These are phyloP conservation scores for Penicillium odoratum DNA, from an alignment of 495 filamentous ascomycete genomes.

Conservation along the genomic window DNA sequence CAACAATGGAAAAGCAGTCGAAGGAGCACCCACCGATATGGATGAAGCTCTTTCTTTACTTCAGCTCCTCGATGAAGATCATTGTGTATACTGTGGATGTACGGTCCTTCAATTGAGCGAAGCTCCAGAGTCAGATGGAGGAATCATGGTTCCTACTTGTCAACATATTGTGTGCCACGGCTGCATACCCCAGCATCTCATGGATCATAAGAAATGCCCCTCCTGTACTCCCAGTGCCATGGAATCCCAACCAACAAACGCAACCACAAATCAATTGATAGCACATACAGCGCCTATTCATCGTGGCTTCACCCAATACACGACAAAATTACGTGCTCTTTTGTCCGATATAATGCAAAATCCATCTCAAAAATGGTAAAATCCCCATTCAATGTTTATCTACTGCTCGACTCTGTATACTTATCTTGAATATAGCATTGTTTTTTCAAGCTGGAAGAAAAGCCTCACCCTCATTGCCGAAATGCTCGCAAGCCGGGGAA, in stretches of 20 bases:
- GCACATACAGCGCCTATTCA: not conserved
- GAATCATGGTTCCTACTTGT: not conserved
- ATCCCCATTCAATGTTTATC: not conserved
- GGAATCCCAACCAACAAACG: not conserved
- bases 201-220: not conserved
- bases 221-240: not conserved
- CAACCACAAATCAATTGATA: not conserved
- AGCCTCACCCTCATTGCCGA: not conserved
- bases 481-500: not conserved
- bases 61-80: not conserved
- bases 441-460: slow-evolving; percentile 9
- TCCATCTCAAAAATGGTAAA: slow-evolving; percentile 3
- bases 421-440: not conserved
- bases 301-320: not conserved
- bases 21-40: not conserved
- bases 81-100: not conserved
- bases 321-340: slow-evolving; percentile 4
- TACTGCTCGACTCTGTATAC: not conserved
- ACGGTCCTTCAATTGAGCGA: not conserved
- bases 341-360: slow-evolving; percentile 3
- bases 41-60: slow-evolving; percentile 7
- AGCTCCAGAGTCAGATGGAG: not conserved
- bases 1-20: slow-evolving; percentile 4
- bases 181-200: not conserved
- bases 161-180: not conserved